Evolutionary conservation across 805 yeast species (phyloP), one percentile per base, ranked within the genome.

Genomic region (Metschnikowia orientalis): DNA sequence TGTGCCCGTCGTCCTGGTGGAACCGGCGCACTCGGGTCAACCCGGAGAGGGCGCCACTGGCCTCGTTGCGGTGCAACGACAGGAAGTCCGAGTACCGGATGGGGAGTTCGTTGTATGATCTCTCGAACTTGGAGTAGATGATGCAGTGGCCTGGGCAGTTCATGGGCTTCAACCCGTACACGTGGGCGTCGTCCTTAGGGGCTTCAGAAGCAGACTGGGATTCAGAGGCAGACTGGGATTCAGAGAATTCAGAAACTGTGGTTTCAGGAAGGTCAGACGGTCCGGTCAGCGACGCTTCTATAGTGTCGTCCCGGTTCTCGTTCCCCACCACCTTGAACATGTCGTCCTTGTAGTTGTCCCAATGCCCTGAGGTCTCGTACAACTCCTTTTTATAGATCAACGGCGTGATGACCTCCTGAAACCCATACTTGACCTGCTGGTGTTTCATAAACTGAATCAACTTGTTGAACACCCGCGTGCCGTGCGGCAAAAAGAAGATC

Each of bases 1-100:
- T 89, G 50, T 92, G 98, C 6, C 97, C 97, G 56, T 92, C 98
- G 57, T 92, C 98, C 61, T 92, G 98, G 58, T 92, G 98, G 61
- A 92, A 92, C 42, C 95, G 69, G 38, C 98, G 74, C 3, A 92
- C 96, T 36, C 98, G 69, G 0, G 97, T 92, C 22, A 92, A 65
- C 0, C 98, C 98, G 5, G 90, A 74, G 13, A 92, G 69, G 1
- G 97, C 94, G 3, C 98, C 98, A 37, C 94, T 81, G 17, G 95
- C 81, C 59, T 92, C 98, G 52, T 92, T 92, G 51, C 98, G 71
- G 57, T 92, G 98, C 38, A 92, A 63, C 2, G 95, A 86, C 15
- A 94, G 81, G 61, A 90, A 90, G 57, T 92, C 98, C 14, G 94
- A 79, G 44, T 73, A 73, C 44, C 97, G 62, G 25, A 90, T 63